Percentiles rank a stretch among this genome's conserved stretches.
Conservation (phyloP, 2,329 filamentous ascomycete species). For the Hymenoscyphus infarciens region DNA sequence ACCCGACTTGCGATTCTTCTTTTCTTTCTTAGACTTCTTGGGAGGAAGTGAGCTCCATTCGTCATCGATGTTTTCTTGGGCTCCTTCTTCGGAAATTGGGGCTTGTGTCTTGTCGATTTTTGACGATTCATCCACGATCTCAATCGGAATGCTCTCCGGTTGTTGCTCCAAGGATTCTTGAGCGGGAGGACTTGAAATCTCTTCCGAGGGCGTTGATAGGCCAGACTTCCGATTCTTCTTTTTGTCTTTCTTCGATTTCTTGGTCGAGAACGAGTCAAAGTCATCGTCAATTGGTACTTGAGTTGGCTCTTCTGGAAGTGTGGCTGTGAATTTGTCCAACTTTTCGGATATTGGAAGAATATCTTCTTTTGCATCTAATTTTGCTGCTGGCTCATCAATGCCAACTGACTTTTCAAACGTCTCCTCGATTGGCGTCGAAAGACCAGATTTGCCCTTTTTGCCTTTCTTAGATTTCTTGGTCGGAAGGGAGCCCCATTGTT, state of each 20-base stretch:
- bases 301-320: slow-evolving; percentile 5
- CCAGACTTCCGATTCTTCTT: slow-evolving; percentile 12
- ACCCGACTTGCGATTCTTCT: slow-evolving; percentile 25
- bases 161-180: neutral
- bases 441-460: slow-evolving; percentile 25
- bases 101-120: neutral
- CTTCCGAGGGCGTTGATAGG: slow-evolving; percentile 7
- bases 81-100: neutral
- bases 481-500: slow-evolving; percentile 15
- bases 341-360: neutral
- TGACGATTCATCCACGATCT: neutral
- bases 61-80: slow-evolving; percentile 7
- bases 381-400: neutral
- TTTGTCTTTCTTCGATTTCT: slow-evolving; percentile 17
- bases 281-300: slow-evolving; percentile 7
- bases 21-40: slow-evolving; percentile 30
- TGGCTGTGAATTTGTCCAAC: neutral
- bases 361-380: neutral
- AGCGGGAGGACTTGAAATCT: neutral
- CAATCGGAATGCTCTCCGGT: neutral
- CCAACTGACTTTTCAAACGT: slow-evolving; percentile 28
- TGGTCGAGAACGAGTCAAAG: neutral
- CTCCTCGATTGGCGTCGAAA: slow-evolving; percentile 26
- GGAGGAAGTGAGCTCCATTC: slow-evolving; percentile 8
- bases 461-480: slow-evolving; percentile 30